phyloP scores from a whole-genome alignment of 495 filamentous ascomycete species.

The Neurospora sp. region DNA sequence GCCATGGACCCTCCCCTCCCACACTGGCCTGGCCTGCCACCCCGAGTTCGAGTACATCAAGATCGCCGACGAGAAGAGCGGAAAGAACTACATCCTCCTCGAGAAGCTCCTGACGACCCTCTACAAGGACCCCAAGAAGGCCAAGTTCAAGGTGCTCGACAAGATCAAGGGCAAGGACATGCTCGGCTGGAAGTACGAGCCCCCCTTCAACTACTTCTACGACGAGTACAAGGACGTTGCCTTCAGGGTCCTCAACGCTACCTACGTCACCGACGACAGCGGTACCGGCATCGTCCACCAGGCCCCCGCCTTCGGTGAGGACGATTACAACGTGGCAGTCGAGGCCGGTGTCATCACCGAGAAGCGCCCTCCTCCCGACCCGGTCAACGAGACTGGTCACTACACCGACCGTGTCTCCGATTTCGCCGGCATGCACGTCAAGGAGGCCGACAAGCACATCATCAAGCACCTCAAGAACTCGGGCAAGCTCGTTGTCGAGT shows the following conservation, averaged over 20 bases:
- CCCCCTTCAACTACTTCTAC: constrained; percentile 87
- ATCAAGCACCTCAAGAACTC: constrained; percentile 80
- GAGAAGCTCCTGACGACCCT: constrained; percentile 76
- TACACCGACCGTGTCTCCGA: constrained; percentile 76
- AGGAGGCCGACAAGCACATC: constrained; percentile 88
- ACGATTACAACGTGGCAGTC: constrained; percentile 83
- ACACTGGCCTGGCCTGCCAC: constrained; percentile 70
- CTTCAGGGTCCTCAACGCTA: constrained; percentile 77
- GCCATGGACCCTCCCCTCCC: constrained; percentile 88
- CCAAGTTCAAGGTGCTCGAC: constrained; percentile 80
- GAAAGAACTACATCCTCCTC: constrained; percentile 79
- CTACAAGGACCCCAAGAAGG: constrained; percentile 97
- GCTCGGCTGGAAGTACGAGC: constrained; percentile 86
- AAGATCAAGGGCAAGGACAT: constrained; percentile 79
- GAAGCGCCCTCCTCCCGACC: constrained; percentile 73
- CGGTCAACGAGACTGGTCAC: constrained; percentile 70
- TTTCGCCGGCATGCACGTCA: constrained; percentile 85
- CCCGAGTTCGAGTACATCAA: constrained; percentile 93
- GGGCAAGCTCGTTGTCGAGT: constrained; percentile 75
- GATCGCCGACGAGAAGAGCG: constrained; percentile 70
- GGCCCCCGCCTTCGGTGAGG: constrained; percentile 89
- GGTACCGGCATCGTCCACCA: constrained; percentile 96
- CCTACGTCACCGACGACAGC: constrained; percentile 84
- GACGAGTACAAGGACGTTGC: constrained; percentile 93
- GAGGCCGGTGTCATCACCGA: constrained; percentile 69